Base-by-base conservation (phyloP, 192 early-diverging fungal genomes). In the Spizellomyces punctatus region DNA sequence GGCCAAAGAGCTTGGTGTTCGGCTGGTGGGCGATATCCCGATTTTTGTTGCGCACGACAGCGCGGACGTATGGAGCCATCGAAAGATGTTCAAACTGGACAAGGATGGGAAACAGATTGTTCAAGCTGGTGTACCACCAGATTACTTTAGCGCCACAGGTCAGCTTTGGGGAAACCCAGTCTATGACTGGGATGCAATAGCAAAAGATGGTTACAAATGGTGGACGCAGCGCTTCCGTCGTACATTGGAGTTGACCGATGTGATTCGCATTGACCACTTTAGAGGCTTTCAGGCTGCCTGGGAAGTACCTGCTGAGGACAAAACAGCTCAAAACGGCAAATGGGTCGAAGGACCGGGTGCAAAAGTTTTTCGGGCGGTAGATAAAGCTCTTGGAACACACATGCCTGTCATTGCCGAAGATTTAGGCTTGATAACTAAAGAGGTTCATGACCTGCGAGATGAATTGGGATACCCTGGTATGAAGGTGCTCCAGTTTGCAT, bases 91-190 rank as follows among this genome's bases (percentile, higher is more conserved):
- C 41, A 72, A 72, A 41, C 52, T 72, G 8, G 62, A 72, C 49
- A 27, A 7, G 63, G 36, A 72, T 5, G 71, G 71, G 48, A 72
- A 64, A 46, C 71, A 72, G 46, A 27, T 56, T n/a, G 71, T 52
- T 17, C 62, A 64, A 54, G 71, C 71, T 16, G 71, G 71, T 22
- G 71, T 72, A n/a, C 71, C 71, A 9, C 71, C 71, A 17, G 71
- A 72, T 45, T 72, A 72, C 50, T 72, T 72, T 58, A 64, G 61
- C 42, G 71, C 61, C 44, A 72, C 71, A 6, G 71, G 71, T 10
- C 71, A 72, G n/a, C 42, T 72, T 27, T 72, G 71, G 71, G 71
- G 71, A 19, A 72, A 72, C 63, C 71, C 71, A 19, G 61, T 72
- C 7, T 72, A 72, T 46, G 71, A 72, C 49, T 72, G 71, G 71